These are phyloP conservation scores for Arachis monticola DNA, from an alignment of 331 rosid genomes.

Conservation along the genomic window DNA sequence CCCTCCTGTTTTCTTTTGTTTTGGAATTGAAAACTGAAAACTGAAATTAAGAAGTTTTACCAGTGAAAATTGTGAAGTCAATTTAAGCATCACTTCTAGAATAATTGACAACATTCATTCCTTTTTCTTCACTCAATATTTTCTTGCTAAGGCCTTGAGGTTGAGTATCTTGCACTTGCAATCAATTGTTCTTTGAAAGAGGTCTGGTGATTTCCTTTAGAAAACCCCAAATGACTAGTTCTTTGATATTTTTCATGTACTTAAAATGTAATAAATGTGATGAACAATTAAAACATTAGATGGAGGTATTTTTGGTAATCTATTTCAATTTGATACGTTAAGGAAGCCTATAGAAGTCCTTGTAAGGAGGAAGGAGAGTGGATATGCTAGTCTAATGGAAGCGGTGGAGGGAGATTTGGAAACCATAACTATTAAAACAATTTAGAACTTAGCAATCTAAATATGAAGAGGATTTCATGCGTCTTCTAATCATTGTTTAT, in stretches of 20 bases:
- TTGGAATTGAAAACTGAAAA: conserved; percentile 1
- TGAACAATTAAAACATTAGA: conserved; percentile 12
- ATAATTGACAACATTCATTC: neutral
- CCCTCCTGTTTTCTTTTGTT: conserved; percentile 21
- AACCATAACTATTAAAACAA: no score
- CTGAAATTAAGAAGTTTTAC: neutral
- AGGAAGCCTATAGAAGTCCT: no score
- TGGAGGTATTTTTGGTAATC: neutral
- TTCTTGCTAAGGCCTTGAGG: neutral
- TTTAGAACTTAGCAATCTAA: no score
- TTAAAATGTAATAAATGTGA: neutral
- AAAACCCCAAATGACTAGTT: neutral
- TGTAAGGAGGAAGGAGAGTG: no score
- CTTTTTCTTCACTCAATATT: neutral
- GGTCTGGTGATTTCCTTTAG: neutral
- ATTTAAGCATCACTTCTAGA: neutral
- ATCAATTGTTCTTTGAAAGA: neutral
- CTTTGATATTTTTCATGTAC: neutral
- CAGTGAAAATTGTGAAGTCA: conserved; percentile 6
- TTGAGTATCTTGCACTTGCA: neutral
- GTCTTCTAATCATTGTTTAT: no score
- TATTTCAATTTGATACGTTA: neutral
- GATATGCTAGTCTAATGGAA: no score
- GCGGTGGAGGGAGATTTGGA: no score
- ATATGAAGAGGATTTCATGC: no score